These are phyloP conservation scores for Lolium perenne DNA, from an alignment of 176 grass and related monocot genomes.

Conservation along the genomic window DNA sequence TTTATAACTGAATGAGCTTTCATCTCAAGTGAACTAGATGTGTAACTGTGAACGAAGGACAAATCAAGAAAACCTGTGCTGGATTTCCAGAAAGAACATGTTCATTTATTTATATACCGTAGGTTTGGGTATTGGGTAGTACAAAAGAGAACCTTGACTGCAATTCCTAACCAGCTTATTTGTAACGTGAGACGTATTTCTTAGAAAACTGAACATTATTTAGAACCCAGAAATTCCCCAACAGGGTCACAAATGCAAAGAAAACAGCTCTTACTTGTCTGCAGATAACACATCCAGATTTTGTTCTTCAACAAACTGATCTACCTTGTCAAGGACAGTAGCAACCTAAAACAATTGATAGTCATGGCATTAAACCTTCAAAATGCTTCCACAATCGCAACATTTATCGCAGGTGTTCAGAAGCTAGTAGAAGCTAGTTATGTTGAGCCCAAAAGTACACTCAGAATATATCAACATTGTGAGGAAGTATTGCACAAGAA, in stretches of 20 bases:
- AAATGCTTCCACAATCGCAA: not conserved
- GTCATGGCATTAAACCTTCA: not conserved
- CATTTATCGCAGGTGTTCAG: not conserved
- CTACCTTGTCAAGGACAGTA: conserved; percentile 53
- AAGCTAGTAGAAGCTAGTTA: not conserved
- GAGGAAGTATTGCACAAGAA: not conserved
- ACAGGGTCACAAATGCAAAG: conserved; percentile 9
- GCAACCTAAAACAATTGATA: conserved; percentile 47
- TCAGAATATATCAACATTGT: not conserved
- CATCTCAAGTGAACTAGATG: conserved; percentile 26
- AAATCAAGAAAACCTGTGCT: not conserved
- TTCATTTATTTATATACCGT: conserved; percentile 16
- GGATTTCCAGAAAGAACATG: conserved; percentile 28
- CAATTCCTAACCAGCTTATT: conserved; percentile 19
- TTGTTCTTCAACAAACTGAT: conserved; percentile 58
- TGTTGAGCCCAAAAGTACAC: not conserved
- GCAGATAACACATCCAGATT: conserved; percentile 61
- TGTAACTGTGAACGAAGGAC: conserved; percentile 21
- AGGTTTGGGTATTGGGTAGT: not conserved
- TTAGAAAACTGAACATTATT: conserved; percentile 14
- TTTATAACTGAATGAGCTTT: conserved; percentile 31
- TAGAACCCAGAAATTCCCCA: not conserved
- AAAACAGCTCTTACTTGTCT: conserved; percentile 57
- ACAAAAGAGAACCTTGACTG: not conserved
- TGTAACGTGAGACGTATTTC: not conserved